Evolutionary conservation across 1,139 yeast genomes (phyloP).

Genomic region (Sugiyamaella xylanicola): DNA sequence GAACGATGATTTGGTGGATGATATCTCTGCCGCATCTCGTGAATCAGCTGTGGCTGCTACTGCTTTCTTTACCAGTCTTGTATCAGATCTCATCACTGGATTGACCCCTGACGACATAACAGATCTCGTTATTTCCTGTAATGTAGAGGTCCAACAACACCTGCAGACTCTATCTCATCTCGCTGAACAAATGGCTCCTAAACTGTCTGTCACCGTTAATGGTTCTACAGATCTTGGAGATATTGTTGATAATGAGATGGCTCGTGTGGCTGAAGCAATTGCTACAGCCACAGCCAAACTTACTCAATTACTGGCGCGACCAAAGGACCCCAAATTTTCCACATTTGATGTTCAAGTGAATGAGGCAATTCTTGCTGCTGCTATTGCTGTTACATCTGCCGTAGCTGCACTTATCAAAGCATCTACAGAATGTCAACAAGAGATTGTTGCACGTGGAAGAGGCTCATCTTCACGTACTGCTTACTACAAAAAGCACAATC

Average conservation of each 20-base stretch:
- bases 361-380: slow-evolving; percentile 75
- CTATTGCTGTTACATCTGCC: slow-evolving; percentile 80
- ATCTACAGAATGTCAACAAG: slow-evolving; percentile 80
- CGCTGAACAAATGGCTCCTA: slow-evolving; percentile 62
- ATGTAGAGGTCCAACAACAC: slow-evolving; percentile 70
- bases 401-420: slow-evolving; percentile 71
- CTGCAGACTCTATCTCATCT: slow-evolving; percentile 61
- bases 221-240: slow-evolving; percentile 56
- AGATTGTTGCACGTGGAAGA: slow-evolving; percentile 72
- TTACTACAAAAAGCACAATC: slow-evolving; percentile 81
- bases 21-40: slow-evolving; percentile 53
- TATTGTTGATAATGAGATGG: slow-evolving; percentile 71
- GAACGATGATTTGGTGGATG: slow-evolving; percentile 55
- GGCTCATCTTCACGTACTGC: slow-evolving; percentile 71
- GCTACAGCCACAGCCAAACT: slow-evolving; percentile 66
- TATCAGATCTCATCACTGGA: slow-evolving; percentile 53
- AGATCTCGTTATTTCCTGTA: slow-evolving; percentile 74
- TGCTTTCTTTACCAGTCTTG: slow-evolving; percentile 61
- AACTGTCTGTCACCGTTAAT: slow-evolving; percentile 43
- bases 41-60: slow-evolving; percentile 64
- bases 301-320: slow-evolving; percentile 51
- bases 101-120: slow-evolving; percentile 67
- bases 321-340: slow-evolving; percentile 56
- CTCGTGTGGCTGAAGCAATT: slow-evolving; percentile 69
- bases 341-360: slow-evolving; percentile 71